phyloP scores from a whole-genome alignment of 768 basidiomycete species.

The Macrolepiota dolichaula region DNA sequence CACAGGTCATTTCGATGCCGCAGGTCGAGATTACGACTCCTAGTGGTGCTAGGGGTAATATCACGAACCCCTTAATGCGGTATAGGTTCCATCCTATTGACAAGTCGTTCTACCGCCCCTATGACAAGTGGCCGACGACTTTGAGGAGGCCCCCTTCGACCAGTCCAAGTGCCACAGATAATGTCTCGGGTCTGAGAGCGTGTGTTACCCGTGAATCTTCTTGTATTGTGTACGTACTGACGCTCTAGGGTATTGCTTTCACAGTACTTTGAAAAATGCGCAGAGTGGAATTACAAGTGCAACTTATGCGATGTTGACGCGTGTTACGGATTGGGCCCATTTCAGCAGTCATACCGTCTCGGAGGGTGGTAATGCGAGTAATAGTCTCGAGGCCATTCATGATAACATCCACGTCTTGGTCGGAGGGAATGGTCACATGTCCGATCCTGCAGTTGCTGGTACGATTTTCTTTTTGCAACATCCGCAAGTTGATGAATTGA shows the following conservation, averaged over 20 bases:
- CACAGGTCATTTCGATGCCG: slow-evolving; percentile 27
- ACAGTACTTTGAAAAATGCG: slow-evolving; percentile 18
- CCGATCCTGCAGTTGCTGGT: slow-evolving; percentile 31
- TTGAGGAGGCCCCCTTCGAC: slow-evolving; percentile 28
- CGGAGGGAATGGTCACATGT: slow-evolving; percentile 36
- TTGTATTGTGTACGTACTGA: not conserved
- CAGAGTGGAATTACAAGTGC: slow-evolving; percentile 20
- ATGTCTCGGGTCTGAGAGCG: slow-evolving; percentile 26
- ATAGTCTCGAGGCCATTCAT: slow-evolving; percentile 43
- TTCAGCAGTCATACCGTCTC: slow-evolving; percentile 39
- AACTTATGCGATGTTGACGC: slow-evolving; percentile 29
- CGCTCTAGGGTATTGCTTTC: not conserved
- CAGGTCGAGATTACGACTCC: slow-evolving; percentile 26
- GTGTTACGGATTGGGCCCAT: slow-evolving; percentile 29
- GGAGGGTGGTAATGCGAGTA: slow-evolving; percentile 29
- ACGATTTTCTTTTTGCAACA: not conserved
- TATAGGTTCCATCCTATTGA: slow-evolving; percentile 31
- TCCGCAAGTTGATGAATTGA: not conserved
- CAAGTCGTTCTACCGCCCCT: slow-evolving; percentile 27
- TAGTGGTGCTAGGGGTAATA: slow-evolving; percentile 21
- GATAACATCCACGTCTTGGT: slow-evolving; percentile 36
- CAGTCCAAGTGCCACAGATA: slow-evolving; percentile 24
- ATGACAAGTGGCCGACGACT: slow-evolving; percentile 29
- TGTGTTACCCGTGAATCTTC: slow-evolving; percentile 14
- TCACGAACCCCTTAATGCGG: slow-evolving; percentile 28